A percentile compares a stretch with the other conserved stretches of the same genome.
Evolutionary conservation across 768 basidiomycete genomes (phyloP).

Genomic region (Coprinellus aureogranulatus): DNA sequence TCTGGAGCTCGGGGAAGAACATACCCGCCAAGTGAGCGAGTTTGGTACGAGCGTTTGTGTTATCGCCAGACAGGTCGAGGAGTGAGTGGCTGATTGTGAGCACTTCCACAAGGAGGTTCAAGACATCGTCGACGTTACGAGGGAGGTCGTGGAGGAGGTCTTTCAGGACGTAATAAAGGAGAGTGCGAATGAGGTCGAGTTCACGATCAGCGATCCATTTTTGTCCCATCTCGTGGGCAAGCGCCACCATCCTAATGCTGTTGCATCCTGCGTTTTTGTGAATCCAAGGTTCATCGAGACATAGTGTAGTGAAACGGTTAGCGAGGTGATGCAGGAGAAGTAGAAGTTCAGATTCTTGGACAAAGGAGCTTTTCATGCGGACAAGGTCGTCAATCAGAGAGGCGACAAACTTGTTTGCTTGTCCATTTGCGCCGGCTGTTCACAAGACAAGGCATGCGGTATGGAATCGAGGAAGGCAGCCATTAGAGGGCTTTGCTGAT

Average conservation of each 20-base stretch:
- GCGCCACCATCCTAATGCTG: constrained; percentile 79
- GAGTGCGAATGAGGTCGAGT: constrained; percentile 83
- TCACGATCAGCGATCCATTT: constrained; percentile 86
- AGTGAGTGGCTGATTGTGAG: constrained; percentile 58
- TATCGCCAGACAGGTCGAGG: constrained; percentile 44
- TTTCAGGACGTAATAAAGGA: constrained; percentile 89
- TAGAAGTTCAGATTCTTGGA: constrained; percentile 54
- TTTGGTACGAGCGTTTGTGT: constrained; percentile 47
- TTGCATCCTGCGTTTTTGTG: constrained; percentile 86
- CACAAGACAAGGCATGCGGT: constrained; percentile 70
- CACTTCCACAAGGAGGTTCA: constrained; percentile 59
- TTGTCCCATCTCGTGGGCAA: constrained; percentile 65
- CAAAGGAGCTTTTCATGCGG: constrained; percentile 46
- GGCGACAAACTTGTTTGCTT: constrained; percentile 58
- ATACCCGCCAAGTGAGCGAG: constrained; percentile 73
- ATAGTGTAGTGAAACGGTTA: constrained; percentile 78
- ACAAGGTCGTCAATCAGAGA: constrained; percentile 68
- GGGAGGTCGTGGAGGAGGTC: constrained; percentile 91
- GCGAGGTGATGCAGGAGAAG: constrained; percentile 79
- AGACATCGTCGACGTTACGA: constrained; percentile 73
- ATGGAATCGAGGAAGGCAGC: constrained; percentile 78
- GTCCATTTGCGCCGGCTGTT: constrained; percentile 59
- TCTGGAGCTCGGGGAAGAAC: constrained; percentile 85
- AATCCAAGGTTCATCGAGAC: constrained; percentile 88
- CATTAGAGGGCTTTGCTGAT: constrained; percentile 56